A percentile compares a stretch with the other conserved stretches of the same genome.
These are phyloP conservation scores for Caryopteris hybrid DNA, from an alignment of 305 asterid species.

Conservation along the genomic window DNA sequence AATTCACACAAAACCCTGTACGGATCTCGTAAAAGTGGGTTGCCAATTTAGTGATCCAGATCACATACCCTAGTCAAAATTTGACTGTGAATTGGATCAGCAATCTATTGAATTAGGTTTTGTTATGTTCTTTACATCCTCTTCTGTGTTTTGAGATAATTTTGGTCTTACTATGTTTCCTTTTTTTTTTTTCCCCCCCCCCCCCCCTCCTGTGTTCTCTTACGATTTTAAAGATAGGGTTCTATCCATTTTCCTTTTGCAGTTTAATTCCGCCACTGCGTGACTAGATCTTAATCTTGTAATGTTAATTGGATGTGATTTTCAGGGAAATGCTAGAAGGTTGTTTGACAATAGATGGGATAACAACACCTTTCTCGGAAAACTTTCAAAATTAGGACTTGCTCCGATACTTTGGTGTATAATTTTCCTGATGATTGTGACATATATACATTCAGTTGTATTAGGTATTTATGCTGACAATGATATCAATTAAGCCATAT, in stretches of 20 bases:
- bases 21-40: too few species aligned
- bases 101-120: too few species aligned
- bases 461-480: conserved; percentile 46
- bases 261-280: not conserved
- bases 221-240: not conserved
- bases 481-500: conserved; percentile 12
- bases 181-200: not conserved
- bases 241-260: not conserved
- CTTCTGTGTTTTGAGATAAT: not conserved
- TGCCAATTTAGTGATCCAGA: too few species aligned
- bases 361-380: conserved; percentile 65
- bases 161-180: not conserved
- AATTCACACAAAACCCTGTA: too few species aligned
- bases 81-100: too few species aligned
- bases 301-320: conserved; percentile 20
- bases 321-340: conserved; percentile 92
- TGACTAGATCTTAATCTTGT: conserved; percentile 1
- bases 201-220: too few species aligned
- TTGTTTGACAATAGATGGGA: conserved; percentile 79
- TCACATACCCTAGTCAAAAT: too few species aligned
- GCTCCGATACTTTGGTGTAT: conserved; percentile 89
- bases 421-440: conserved; percentile 62
- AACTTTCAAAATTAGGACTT: conserved; percentile 79
- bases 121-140: not conserved
- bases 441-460: conserved; percentile 72